Evolutionary conservation across 169 alveolate species (phyloP), one percentile per base, ranked within the genome.

Genomic region (Plasmodium falciparum): DNA sequence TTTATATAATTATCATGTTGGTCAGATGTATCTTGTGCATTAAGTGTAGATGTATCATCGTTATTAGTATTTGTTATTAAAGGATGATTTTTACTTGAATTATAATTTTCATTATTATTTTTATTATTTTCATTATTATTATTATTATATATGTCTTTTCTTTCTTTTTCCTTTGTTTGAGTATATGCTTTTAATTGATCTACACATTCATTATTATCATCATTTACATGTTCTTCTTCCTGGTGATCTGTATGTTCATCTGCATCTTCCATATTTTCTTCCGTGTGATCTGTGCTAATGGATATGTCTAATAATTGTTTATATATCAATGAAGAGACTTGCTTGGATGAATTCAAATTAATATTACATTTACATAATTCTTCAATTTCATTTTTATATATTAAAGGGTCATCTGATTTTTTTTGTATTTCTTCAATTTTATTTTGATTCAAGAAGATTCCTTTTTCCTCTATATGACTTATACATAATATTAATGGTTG

Each of bases 281-380:
- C 65, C 0, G 65, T 17, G 11, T 12, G 6, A 11, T 49, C n/a
- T 17, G 58, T 65, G 43, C 11, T 74, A 15, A 61, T 4, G 7
- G 69, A 3, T 13, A 76, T 13, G 29, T 76, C 69, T 6, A 65
- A 39, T 17, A 76, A 26, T 15, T 63, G 9, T 76, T n/a, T 49
- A 29, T 71, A 85, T 61, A 85, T n/a, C 15, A 85, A 49, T 3
- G 85, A 61, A 8, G 93, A 56, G 1, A 88, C 93, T 52, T 88
- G 93, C 22, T 88, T 88, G 22, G 93, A 88, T 0, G 93, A 88
- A 62, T 88, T 88, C 45, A 88, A 69, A 56, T 88, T 88, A 47
- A 88, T 67, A 63, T 59, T 63, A 63, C 85, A 88, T 0, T 62
- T 43, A 49, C 90, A 75, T 39, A 88, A 65, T 24, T 72, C 26